A percentile compares a stretch with the other conserved stretches of the same genome.
phyloP scores from a whole-genome alignment of 2,329 filamentous ascomycete genomes.

The Botrytis sinoallii region DNA sequence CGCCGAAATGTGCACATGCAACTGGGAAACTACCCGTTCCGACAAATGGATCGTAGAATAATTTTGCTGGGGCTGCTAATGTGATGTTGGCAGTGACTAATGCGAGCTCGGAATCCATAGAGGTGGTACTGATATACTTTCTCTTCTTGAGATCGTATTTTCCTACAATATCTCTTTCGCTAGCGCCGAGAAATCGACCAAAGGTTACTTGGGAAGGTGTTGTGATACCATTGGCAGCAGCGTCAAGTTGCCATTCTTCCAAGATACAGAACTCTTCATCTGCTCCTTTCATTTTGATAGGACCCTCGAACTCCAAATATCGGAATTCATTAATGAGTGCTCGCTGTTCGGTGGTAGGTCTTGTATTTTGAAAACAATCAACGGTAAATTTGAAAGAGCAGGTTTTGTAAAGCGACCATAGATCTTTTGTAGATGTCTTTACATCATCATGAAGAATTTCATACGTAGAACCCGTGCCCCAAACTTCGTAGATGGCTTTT shows the following conservation, averaged over 20 bases:
- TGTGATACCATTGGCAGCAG: slow-evolving; percentile 46
- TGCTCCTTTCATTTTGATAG: slow-evolving; percentile 71
- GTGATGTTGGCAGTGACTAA: slow-evolving; percentile 90
- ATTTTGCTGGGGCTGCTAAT: slow-evolving; percentile 73
- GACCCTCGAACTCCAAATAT: slow-evolving; percentile 75
- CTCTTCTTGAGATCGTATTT: slow-evolving; percentile 91
- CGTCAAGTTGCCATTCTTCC: slow-evolving; percentile 69
- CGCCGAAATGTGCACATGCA: slow-evolving; percentile 87
- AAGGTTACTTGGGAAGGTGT: slow-evolving; percentile 64
- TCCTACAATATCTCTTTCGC: slow-evolving; percentile 63
- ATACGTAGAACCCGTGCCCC: slow-evolving; percentile 71
- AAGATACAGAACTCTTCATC: slow-evolving; percentile 76
- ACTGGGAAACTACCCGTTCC: slow-evolving; percentile 92
- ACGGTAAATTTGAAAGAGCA: slow-evolving; percentile 79
- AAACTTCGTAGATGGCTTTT: slow-evolving; percentile 83
- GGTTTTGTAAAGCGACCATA: slow-evolving; percentile 64
- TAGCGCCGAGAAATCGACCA: slow-evolving; percentile 66
- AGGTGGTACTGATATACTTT: slow-evolving; percentile 90
- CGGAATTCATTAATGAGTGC: slow-evolving; percentile 77
- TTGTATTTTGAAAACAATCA: slow-evolving; percentile 77
- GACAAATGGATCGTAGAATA: slow-evolving; percentile 94
- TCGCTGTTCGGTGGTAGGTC: slow-evolving; percentile 60
- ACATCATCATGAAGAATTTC: slow-evolving; percentile 66
- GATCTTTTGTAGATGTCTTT: slow-evolving; percentile 52
- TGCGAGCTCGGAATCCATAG: slow-evolving; percentile 93